phyloP scores from a whole-genome alignment of 2,329 filamentous ascomycete genomes.

The Talaromyces sp. region DNA sequence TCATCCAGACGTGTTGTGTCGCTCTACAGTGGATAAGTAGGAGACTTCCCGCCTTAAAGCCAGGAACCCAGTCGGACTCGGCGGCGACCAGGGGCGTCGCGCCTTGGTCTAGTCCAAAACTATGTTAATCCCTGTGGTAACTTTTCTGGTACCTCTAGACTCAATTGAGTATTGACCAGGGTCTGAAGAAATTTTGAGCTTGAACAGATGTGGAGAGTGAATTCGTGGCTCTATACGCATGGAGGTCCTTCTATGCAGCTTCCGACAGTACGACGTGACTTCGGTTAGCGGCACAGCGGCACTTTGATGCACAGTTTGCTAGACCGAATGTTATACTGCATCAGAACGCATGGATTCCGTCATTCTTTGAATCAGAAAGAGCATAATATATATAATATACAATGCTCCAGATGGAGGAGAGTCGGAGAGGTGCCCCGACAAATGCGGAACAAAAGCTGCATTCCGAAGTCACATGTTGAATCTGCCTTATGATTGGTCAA shows the following conservation, averaged over 20 bases:
- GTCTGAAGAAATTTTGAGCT: background rate
- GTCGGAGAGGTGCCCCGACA: background rate
- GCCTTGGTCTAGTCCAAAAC: too few species aligned
- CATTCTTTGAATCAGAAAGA: background rate
- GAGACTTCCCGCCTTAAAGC: too few species aligned
- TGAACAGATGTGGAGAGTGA: background rate
- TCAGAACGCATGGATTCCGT: too few species aligned
- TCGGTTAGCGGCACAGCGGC: background rate
- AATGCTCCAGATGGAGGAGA: background rate
- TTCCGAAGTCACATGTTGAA: background rate
- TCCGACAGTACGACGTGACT: background rate
- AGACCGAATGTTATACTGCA: too few species aligned
- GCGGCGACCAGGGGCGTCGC: too few species aligned
- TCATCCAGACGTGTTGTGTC: too few species aligned
- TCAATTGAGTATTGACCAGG: background rate
- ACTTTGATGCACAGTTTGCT: background rate
- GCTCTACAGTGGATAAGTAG: too few species aligned
- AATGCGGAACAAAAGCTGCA: background rate
- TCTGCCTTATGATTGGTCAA: background rate
- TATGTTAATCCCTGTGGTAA: too few species aligned
- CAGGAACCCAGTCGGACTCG: too few species aligned
- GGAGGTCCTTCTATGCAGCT: too few species aligned
- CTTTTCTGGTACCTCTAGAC: too few species aligned
- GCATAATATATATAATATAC: too few species aligned
- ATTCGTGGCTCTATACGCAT: background rate